Percentiles rank a stretch among this genome's conserved stretches.
Conservation (phyloP, 805 yeast species). For the Helenozyma baotianmanensis region DNA sequence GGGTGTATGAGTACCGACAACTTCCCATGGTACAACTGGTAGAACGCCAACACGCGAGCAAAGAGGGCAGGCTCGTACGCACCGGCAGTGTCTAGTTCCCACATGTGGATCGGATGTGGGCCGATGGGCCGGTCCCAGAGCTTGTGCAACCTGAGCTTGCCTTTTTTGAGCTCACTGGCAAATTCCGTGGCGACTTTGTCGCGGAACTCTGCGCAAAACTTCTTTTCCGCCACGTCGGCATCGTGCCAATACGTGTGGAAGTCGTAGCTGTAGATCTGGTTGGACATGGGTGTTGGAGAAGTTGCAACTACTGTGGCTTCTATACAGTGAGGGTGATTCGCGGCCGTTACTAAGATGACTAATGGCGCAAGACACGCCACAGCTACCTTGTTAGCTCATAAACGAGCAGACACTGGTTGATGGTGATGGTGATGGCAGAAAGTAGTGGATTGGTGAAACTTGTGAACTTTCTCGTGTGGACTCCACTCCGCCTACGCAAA, state of each 20-base stretch:
- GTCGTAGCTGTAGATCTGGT: constrained; percentile 34
- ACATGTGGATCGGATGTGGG: constrained; percentile 58
- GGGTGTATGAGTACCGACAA: constrained; percentile 57
- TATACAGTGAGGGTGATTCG: no score
- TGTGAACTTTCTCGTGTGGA: no score
- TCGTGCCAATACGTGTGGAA: constrained; percentile 51
- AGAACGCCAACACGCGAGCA: constrained; percentile 43
- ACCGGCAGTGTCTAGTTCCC: constrained; percentile 47
- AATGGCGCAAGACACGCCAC: no score
- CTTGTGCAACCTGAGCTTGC: constrained; percentile 39
- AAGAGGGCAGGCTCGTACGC: constrained; percentile 36
- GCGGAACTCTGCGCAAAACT: constrained; percentile 34
- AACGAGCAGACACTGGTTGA: no score
- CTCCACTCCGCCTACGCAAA: no score
- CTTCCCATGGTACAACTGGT: constrained; percentile 48
- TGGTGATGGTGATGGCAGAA: no score
- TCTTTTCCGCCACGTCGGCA: constrained; percentile 27
- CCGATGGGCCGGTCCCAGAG: constrained; percentile 49
- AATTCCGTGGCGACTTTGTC: constrained; percentile 39
- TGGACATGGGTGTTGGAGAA: constrained; percentile 7
- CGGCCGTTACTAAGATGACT: no score
- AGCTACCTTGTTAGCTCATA: no score
- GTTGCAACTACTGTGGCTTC: no score
- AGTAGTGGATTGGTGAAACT: no score
- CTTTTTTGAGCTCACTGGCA: constrained; percentile 36